phyloP scores from a whole-genome alignment of 1,139 yeast genomes.

The Saccharomycopsis phalli region DNA sequence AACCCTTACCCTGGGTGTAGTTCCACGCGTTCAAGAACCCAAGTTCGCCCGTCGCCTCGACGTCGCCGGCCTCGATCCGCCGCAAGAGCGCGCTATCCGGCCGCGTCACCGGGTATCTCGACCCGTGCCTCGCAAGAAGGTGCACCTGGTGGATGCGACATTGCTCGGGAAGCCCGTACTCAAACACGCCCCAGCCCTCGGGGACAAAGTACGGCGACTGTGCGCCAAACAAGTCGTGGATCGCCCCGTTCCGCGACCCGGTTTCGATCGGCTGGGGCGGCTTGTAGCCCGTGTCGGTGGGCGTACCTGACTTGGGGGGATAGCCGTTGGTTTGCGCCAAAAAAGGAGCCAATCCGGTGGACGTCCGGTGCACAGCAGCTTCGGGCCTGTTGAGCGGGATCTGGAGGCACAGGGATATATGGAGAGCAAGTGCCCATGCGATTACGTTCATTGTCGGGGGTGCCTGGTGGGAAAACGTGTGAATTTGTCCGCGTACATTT shows the following conservation, averaged over 20 bases:
- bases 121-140: slow-evolving; percentile 42
- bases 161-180: slow-evolving; percentile 31
- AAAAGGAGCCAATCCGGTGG: slow-evolving; percentile 21
- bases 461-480: too few relatives aligned
- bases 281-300: slow-evolving; percentile 18
- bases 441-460: not conserved
- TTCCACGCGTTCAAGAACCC: slow-evolving; percentile 20
- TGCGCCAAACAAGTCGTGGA: slow-evolving; percentile 37
- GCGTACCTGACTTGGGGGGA: slow-evolving; percentile 20
- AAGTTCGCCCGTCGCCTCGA: slow-evolving; percentile 20
- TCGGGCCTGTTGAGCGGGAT: too few relatives aligned
- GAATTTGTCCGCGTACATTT: too few relatives aligned
- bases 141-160: slow-evolving; percentile 41
- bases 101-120: slow-evolving; percentile 34
- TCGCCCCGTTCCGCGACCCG: slow-evolving; percentile 19
- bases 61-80: not conserved
- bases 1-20: slow-evolving; percentile 17
- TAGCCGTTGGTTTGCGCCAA: slow-evolving; percentile 21
- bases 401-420: too few relatives aligned
- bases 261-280: slow-evolving; percentile 21
- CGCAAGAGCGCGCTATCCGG: slow-evolving; percentile 2
- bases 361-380: too few relatives aligned
- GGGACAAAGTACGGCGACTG: slow-evolving; percentile 40
- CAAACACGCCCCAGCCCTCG: slow-evolving; percentile 39
- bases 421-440: not conserved